phyloP scores from a whole-genome alignment of 495 filamentous ascomycete genomes.

The Tuber brumale region DNA sequence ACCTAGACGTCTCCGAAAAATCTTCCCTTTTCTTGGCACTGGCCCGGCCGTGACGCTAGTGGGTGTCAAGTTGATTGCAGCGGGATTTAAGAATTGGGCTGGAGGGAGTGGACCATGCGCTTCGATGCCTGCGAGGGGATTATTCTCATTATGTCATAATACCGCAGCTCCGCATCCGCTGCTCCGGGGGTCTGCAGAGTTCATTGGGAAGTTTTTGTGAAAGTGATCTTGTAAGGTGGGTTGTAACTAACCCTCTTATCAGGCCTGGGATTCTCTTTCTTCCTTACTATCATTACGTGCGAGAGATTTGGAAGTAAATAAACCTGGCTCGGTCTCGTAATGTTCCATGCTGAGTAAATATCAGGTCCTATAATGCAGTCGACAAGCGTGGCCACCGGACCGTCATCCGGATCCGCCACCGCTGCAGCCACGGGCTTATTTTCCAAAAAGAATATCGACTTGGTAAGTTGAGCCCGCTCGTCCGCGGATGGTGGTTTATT shows the following conservation, averaged over 20 bases:
- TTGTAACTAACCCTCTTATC: conserved; percentile 4
- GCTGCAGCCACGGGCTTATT: conserved; percentile 76
- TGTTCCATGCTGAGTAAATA: background rate
- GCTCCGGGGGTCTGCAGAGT: conserved; percentile 80
- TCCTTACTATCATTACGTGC: conserved; percentile 75
- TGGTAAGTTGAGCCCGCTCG: background rate
- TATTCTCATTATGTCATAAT: conserved; percentile 62
- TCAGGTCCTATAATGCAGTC: conserved; percentile 55
- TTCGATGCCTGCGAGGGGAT: conserved; percentile 50
- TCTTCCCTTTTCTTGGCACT: conserved; percentile 87
- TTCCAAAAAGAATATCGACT: conserved; percentile 1
- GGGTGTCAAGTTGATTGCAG: conserved; percentile 65
- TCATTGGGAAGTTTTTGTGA: conserved; percentile 51
- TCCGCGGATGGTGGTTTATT: background rate
- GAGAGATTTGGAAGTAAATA: conserved; percentile 65
- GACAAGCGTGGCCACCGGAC: conserved; percentile 70
- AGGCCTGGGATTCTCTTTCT: conserved; percentile 79
- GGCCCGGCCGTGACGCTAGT: conserved; percentile 76
- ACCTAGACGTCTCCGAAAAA: conserved; percentile 59
- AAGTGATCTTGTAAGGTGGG: background rate
- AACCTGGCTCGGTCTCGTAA: conserved; percentile 51
- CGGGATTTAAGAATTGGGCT: conserved; percentile 77
- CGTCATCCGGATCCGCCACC: conserved; percentile 80
- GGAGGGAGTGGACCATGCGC: conserved; percentile 65
- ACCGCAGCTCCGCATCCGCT: conserved; percentile 71